Percentiles rank a stretch among this genome's conserved stretches.
Conservation (phyloP, 352 stramenopile species). For the Pythium apleroticum region DNA sequence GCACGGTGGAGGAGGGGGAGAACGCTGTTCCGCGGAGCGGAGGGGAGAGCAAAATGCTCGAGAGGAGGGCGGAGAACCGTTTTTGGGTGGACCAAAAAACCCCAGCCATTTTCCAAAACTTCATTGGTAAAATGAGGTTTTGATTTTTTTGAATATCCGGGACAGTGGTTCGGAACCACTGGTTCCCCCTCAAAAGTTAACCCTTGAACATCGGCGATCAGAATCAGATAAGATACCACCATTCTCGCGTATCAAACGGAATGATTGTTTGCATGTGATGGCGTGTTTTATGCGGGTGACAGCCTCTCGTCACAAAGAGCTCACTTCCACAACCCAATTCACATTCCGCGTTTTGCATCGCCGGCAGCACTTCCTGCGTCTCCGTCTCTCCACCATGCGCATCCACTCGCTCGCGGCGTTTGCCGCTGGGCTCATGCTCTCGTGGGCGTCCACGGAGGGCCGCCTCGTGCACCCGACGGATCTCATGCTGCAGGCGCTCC, state of each 20-base stretch:
- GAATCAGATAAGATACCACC: not conserved
- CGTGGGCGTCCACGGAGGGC: not conserved
- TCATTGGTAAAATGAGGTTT: not conserved
- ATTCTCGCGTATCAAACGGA: conserved; percentile 1
- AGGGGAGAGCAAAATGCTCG: not conserved
- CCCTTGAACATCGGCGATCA: not conserved
- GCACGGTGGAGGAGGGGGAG: not conserved
- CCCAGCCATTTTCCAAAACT: not conserved
- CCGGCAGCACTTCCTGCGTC: not conserved
- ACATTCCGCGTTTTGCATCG: not conserved
- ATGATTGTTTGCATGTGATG: not conserved
- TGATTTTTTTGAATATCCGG: too few species aligned
- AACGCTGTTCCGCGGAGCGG: not conserved
- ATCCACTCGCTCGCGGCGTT: not conserved
- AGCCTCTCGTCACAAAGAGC: not conserved
- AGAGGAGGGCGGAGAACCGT: not conserved
- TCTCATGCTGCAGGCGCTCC: conserved; percentile 9
- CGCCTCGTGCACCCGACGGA: conserved; percentile 6
- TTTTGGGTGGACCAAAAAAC: not conserved
- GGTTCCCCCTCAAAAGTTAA: not conserved
- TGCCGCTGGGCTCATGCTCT: conserved; percentile 1
- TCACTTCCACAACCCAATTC: not conserved
- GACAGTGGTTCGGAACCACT: too few species aligned
- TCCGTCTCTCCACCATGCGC: not conserved
- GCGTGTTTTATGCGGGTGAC: not conserved